These are phyloP conservation scores for Trypanosoma caninum DNA, from an alignment of 208 protist species.

Conservation along the genomic window DNA sequence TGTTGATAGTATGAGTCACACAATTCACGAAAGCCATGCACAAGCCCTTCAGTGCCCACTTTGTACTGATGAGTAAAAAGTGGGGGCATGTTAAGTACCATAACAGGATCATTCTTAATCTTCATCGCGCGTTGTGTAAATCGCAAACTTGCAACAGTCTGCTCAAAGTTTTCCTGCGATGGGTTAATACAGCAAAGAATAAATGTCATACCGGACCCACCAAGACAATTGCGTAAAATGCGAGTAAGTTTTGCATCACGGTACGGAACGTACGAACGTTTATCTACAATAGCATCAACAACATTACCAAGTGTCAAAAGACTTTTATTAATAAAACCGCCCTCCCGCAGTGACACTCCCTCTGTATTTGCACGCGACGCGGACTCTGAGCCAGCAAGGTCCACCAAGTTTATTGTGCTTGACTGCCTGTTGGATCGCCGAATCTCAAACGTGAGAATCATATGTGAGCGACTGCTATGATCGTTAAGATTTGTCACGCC, in stretches of 20 bases:
- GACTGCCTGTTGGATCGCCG: constrained; percentile 54
- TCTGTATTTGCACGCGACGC: constrained; percentile 68
- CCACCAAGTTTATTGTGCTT: constrained; percentile 67
- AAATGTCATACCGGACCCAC: constrained; percentile 83
- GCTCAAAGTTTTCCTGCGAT: constrained; percentile 78
- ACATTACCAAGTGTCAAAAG: constrained; percentile 83
- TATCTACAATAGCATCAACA: constrained; percentile 66
- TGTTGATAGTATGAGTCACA: constrained; percentile 60
- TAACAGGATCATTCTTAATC: constrained; percentile 88
- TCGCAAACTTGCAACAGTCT: constrained; percentile 78
- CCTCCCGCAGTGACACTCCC: constrained; percentile 54
- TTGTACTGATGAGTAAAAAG: constrained; percentile 84
- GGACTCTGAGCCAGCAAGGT: constrained; percentile 86
- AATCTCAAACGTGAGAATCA: constrained; percentile 83
- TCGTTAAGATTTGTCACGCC: constrained; percentile 88
- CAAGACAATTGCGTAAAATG: constrained; percentile 70
- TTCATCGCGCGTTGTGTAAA: constrained; percentile 89
- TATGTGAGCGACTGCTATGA: constrained; percentile 84
- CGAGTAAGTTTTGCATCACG: constrained; percentile 82
- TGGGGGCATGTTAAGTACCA: constrained; percentile 71
- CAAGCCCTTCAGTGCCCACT: constrained; percentile 40
- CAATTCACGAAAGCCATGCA: constrained; percentile 40
- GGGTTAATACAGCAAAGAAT: constrained; percentile 92
- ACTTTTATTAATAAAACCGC: constrained; percentile 83
- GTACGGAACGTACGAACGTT: constrained; percentile 58